A percentile compares a stretch with the other conserved stretches of the same genome.
Evolutionary conservation across 2,329 filamentous ascomycete species (phyloP).

Genomic region (Cytospora leucostoma): DNA sequence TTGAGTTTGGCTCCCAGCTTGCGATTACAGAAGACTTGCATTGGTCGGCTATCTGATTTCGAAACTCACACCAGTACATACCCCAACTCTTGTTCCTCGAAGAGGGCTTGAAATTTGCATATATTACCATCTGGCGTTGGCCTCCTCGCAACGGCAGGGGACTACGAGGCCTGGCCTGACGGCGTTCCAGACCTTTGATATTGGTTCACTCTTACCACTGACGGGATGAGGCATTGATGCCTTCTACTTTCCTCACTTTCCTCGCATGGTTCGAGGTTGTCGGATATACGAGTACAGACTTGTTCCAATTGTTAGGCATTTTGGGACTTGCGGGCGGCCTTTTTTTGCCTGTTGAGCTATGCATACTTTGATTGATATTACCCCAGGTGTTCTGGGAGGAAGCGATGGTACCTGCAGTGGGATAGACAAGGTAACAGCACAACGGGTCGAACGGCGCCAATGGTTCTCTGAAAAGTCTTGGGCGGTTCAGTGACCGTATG

Average conservation of each 20-base stretch:
- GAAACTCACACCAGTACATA: slow-evolving; percentile 15
- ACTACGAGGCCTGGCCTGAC: slow-evolving; percentile 13
- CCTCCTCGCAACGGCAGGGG: slow-evolving; percentile 13
- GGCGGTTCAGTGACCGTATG: no score
- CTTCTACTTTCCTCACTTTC: neutral
- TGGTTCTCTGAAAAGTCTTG: neutral
- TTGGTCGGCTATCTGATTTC: slow-evolving; percentile 25
- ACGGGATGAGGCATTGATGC: neutral
- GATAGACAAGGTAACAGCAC: no score
- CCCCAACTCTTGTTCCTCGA: slow-evolving; percentile 1
- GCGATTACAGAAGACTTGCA: slow-evolving; percentile 10
- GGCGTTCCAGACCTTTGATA: slow-evolving; percentile 14
- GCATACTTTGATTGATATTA: neutral
- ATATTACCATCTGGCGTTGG: slow-evolving; percentile 26
- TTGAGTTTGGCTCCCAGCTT: neutral
- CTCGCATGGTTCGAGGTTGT: neutral
- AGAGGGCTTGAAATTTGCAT: slow-evolving; percentile 20
- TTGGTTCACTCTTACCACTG: neutral
- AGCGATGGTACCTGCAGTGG: neutral
- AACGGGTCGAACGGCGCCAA: no score
- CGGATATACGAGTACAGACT: neutral
- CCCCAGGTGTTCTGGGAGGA: neutral
- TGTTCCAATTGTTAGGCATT: neutral
- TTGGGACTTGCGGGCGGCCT: neutral
- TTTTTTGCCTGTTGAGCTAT: neutral